Evolutionary conservation across 1,284 basidiomycete genomes (phyloP).

Genomic region (Ganoderma boninense): DNA sequence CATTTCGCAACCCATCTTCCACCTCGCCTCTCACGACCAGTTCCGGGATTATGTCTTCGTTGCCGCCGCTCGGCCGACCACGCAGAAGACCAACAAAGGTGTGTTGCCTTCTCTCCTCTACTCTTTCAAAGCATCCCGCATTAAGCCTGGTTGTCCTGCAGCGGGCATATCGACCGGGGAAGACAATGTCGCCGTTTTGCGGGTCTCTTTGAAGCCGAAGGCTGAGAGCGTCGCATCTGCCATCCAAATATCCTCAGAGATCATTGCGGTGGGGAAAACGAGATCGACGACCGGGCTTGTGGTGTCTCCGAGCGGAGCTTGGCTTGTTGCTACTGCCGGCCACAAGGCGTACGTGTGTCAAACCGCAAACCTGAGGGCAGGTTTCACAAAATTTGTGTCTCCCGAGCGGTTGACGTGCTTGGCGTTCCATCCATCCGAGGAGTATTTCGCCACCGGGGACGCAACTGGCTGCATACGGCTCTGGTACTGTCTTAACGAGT

Average conservation of each 20-base stretch:
- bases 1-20: constrained; percentile 75
- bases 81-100: constrained; percentile 55
- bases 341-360: constrained; percentile 85
- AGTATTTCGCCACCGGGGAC: constrained; percentile 96
- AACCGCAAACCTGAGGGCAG: constrained; percentile 61
- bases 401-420: constrained; percentile 86
- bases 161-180: constrained; percentile 40
- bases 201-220: constrained; percentile 65
- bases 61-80: constrained; percentile 61
- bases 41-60: constrained; percentile 78
- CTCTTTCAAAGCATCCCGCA: too few relatives aligned
- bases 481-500: constrained; percentile 90
- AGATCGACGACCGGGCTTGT: constrained; percentile 69
- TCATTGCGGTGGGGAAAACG: constrained; percentile 73
- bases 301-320: constrained; percentile 81
- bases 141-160: constrained; percentile 12
- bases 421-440: constrained; percentile 89
- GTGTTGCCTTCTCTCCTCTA: too few relatives aligned
- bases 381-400: constrained; percentile 89
- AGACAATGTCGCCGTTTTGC: constrained; percentile 64
- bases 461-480: constrained; percentile 85
- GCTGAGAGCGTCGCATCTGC: constrained; percentile 50
- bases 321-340: constrained; percentile 84
- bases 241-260: constrained; percentile 58
- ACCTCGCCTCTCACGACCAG: constrained; percentile 73